Conservation (phyloP, 345 rosid genomes). For the Ricinus communis region DNA sequence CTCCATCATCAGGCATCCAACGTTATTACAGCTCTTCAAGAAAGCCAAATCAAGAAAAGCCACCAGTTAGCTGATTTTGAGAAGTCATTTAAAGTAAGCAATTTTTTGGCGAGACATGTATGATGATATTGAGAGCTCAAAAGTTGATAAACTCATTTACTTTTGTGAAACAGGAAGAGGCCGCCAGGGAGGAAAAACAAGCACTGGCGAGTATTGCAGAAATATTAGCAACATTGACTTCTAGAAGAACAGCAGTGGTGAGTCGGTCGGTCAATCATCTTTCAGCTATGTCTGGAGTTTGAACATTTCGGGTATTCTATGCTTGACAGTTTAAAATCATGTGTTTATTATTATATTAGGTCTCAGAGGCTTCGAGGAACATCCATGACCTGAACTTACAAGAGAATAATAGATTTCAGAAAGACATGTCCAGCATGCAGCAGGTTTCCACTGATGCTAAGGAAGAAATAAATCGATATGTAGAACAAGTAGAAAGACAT, state of each 20-base stretch:
- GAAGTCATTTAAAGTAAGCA: constrained; percentile 57
- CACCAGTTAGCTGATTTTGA: constrained; percentile 56
- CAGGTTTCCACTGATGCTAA: constrained; percentile 53
- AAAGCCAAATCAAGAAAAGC: constrained; percentile 50
- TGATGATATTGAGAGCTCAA: neutral
- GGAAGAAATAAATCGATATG: constrained; percentile 48
- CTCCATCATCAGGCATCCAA: constrained; percentile 56
- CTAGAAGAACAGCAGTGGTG: constrained; percentile 66
- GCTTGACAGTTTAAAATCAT: neutral
- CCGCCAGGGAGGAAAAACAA: constrained; percentile 68
- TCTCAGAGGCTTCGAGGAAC: constrained; percentile 56
- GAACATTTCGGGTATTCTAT: too few species aligned
- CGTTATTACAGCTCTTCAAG: constrained; percentile 45
- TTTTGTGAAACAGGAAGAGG: constrained; percentile 63
- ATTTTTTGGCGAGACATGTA: neutral
- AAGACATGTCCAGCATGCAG: constrained; percentile 57
- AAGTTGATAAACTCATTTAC: constrained; percentile 11
- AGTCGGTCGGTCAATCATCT: constrained; percentile 14
- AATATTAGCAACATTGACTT: constrained; percentile 62
- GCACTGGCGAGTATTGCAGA: constrained; percentile 61
- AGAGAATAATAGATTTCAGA: constrained; percentile 56
- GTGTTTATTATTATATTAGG: constrained; percentile 41
- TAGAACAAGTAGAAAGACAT: constrained; percentile 38
- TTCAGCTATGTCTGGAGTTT: too few species aligned
- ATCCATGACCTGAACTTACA: constrained; percentile 40